Conservation (phyloP, 148 eudicot species). For the Talinum fruticosum region DNA sequence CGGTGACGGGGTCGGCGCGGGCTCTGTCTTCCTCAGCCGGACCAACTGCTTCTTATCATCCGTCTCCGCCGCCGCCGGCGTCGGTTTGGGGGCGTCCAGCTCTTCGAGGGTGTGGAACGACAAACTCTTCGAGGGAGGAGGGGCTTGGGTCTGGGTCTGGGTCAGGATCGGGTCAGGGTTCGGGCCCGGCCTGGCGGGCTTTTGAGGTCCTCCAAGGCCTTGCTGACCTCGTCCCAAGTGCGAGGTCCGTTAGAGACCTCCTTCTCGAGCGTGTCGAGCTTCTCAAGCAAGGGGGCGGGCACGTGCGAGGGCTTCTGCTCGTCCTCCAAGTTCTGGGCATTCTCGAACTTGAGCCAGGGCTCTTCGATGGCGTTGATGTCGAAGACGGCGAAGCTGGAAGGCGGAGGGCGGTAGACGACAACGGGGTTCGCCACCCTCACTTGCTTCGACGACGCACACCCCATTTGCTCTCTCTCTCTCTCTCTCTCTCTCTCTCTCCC, state of each 20-base stretch:
- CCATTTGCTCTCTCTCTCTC: no score
- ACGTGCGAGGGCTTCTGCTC: constrained; percentile 42
- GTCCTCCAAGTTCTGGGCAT: constrained; percentile 15
- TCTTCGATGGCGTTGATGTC: constrained; percentile 73
- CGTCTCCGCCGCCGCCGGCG: neutral
- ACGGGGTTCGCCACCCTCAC: constrained; percentile 40
- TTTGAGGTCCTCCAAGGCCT: constrained; percentile 64
- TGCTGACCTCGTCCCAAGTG: constrained; percentile 94
- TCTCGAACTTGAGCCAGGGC: constrained; percentile 69
- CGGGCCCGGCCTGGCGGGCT: constrained; percentile 17
- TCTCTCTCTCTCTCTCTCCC: no score
- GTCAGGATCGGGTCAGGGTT: constrained; percentile 8
- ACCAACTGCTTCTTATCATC: no score
- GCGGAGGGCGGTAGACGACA: constrained; percentile 65
- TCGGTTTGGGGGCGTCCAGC: constrained; percentile 39
- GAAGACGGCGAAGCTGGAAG: constrained; percentile 68
- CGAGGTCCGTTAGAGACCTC: constrained; percentile 53
- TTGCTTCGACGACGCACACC: constrained; percentile 73
- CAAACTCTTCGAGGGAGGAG: constrained; percentile 36
- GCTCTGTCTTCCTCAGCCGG: constrained; percentile 37
- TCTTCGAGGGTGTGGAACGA: constrained; percentile 78
- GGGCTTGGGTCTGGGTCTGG: constrained; percentile 1
- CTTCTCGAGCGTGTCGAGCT: constrained; percentile 59
- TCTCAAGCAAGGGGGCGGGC: constrained; percentile 63
- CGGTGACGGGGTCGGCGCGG: constrained; percentile 18